Evolutionary conservation across 495 filamentous ascomycete genomes (phyloP).

Genomic region (Chaetomium tenue): DNA sequence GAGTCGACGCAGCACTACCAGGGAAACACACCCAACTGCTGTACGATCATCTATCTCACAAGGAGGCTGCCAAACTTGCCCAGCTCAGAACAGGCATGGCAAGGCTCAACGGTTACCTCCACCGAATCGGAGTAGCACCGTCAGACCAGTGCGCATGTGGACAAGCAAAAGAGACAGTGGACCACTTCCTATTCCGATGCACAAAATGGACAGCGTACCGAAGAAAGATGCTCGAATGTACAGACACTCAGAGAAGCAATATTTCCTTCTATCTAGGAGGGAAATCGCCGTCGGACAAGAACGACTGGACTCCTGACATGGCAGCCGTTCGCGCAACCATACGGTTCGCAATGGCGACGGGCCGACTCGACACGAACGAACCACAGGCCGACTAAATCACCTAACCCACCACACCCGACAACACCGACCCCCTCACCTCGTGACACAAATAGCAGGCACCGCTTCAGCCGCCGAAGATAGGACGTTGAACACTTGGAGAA

Average conservation of each 20-base stretch:
- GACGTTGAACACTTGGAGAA: too few relatives aligned
- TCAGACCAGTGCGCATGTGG: background rate
- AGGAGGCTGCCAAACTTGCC: background rate
- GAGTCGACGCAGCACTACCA: background rate
- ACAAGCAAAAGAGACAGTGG: slow-evolving; percentile 1
- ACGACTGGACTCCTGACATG: background rate
- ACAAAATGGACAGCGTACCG: background rate
- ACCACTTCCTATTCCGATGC: slow-evolving; percentile 6
- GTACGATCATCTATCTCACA: background rate
- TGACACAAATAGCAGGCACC: too few relatives aligned
- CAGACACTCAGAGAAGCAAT: background rate
- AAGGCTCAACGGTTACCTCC: background rate
- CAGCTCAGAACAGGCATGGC: slow-evolving; percentile 2
- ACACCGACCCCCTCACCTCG: too few relatives aligned
- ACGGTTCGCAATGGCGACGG: background rate
- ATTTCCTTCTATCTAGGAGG: slow-evolving; percentile 2
- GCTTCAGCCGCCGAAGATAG: too few relatives aligned
- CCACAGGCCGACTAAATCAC: too few relatives aligned
- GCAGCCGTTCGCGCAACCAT: background rate
- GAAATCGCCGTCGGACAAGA: background rate
- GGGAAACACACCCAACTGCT: background rate
- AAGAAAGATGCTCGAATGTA: background rate
- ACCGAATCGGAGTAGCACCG: background rate
- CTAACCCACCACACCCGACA: too few relatives aligned
- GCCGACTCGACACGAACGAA: too few relatives aligned